phyloP scores from a whole-genome alignment of 1,139 yeast species.

The Geotrichum carabidarum region DNA sequence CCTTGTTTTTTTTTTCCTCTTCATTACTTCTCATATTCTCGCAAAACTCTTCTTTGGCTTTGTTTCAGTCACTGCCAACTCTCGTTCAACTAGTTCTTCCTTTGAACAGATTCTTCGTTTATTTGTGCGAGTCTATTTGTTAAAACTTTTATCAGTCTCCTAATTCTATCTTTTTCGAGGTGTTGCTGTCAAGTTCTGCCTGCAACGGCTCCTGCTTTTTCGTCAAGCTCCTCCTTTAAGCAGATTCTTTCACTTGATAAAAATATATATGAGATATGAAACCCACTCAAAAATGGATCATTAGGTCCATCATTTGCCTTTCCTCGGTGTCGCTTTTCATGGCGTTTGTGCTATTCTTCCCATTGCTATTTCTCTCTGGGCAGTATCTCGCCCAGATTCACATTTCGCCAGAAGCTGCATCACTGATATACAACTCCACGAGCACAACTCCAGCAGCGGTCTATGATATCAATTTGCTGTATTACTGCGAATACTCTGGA shows the following conservation, averaged over 20 bases:
- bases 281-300: background rate
- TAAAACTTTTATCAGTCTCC: no score
- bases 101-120: no score
- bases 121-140: no score
- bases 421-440: background rate
- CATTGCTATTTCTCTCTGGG: background rate
- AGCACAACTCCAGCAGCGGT: background rate
- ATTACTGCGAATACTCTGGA: constrained; percentile 1
- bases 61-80: no score
- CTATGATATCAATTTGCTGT: background rate
- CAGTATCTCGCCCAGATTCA: constrained; percentile 5
- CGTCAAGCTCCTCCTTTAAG: background rate
- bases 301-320: background rate
- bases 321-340: background rate
- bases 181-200: no score
- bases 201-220: no score
- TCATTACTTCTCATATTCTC: no score
- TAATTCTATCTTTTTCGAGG: no score
- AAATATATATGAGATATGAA: background rate
- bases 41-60: no score
- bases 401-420: background rate
- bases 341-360: background rate
- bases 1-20: background rate
- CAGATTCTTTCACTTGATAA: no score
- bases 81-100: no score